Evolutionary conservation across 306 rosid species (phyloP), one percentile per base, ranked within the genome.

Genomic region (Cucurbita moschata): DNA sequence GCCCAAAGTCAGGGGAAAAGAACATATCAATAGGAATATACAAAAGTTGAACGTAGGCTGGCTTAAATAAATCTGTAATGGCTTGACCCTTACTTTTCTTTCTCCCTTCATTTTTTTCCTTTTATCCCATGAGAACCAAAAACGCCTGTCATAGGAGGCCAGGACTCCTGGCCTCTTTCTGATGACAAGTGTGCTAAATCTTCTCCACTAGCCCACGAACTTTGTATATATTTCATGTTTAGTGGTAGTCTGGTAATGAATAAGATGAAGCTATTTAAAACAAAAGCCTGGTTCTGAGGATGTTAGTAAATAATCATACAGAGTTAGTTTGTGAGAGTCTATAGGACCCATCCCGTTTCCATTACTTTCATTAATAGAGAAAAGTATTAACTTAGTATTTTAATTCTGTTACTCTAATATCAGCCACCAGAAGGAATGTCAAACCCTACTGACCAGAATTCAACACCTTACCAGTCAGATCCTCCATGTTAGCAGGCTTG

Each of bases 401-500:
- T 26, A n/a, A 8, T 69, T 14, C 18, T 47, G 21, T 68, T 44
- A 46, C 42, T 67, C 21, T 46, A 46, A 69, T 47, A 69, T 49
- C 15, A 69, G 43, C 56, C 58, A 49, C 73, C 18, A 49, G 57
- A 68, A 68, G 57, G 54, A 69, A 49, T 5, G 12, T 5, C 52
- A 49, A 5, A 54, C 39, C 10, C 50, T 55, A 72, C 72, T 70
- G 81, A 78, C 16, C 54, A 62, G 57, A 52, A 3, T 65, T 78
- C 49, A 13, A 5, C 57, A 78, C 74, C 75, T 69, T 83, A 95
- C 99, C 99, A 70, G 97, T 95, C 71, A 95, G 93, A 86, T 95
- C 99, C 77, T 91, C 99, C 99, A 95, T 95, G 85, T 91, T 91
- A 79, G 99, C 82, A 76, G 99, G 99, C 85, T 95, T 95, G 61